Percentiles rank a stretch among this genome's conserved stretches.
Evolutionary conservation across 2,329 filamentous ascomycete species (phyloP).

Genomic region (Macrophomina pseudophaseolina): DNA sequence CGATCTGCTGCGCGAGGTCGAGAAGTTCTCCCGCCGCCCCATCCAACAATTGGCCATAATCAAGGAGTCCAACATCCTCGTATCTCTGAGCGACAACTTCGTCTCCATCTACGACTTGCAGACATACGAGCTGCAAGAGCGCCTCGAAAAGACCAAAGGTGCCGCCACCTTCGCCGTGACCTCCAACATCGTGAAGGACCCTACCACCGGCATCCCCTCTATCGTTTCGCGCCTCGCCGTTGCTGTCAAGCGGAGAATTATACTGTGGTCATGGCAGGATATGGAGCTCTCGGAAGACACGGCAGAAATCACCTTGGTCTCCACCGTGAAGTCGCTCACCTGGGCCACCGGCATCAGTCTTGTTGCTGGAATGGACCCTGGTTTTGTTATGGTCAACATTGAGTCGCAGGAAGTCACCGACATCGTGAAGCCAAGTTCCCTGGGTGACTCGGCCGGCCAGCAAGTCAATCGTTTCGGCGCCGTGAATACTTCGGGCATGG

Average conservation of each 20-base stretch:
- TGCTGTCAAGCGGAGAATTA: constrained; percentile 85
- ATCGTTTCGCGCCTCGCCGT: constrained; percentile 92
- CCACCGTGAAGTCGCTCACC: constrained; percentile 84
- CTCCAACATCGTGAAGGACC: constrained; percentile 92
- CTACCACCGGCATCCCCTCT: constrained; percentile 83
- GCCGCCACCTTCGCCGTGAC: constrained; percentile 91
- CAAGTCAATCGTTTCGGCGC: constrained; percentile 80
- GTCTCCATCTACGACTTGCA: constrained; percentile 90
- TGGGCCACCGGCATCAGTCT: constrained; percentile 89
- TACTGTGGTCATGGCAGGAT: constrained; percentile 96
- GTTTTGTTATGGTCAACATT: constrained; percentile 88
- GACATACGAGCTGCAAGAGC: constrained; percentile 81
- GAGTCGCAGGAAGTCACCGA: constrained; percentile 75
- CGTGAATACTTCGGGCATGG: constrained; percentile 85
- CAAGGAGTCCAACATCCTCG: constrained; percentile 89
- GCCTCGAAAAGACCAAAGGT: constrained; percentile 81
- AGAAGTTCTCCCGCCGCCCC: constrained; percentile 88
- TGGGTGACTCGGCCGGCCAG: constrained; percentile 67
- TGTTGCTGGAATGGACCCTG: constrained; percentile 87
- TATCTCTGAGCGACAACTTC: constrained; percentile 88
- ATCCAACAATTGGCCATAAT: constrained; percentile 95
- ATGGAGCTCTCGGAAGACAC: constrained; percentile 81
- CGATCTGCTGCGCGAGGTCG: constrained; percentile 86
- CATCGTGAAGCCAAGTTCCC: constrained; percentile 76
- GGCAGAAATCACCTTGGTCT: constrained; percentile 77